phyloP scores from a whole-genome alignment of 176 grass and related monocot species.

The Urochloa ruziziensis region DNA sequence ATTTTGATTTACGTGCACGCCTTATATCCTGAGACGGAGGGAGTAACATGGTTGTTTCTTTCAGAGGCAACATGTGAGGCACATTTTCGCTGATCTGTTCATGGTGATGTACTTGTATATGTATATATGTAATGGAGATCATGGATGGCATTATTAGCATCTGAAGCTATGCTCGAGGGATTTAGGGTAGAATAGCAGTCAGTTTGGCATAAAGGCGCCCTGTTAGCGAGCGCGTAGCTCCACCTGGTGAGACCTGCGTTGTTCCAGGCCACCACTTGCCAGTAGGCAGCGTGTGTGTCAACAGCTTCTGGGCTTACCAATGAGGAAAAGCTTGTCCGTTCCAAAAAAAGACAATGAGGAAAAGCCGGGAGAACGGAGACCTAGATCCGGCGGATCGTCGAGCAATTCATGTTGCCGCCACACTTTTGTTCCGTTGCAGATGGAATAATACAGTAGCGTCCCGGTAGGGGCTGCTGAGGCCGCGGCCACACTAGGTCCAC shows the following conservation, averaged over 20 bases:
- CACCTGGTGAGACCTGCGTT: constrained; percentile 23
- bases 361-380: constrained; percentile 4
- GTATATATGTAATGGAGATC: background rate
- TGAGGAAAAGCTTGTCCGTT: constrained; percentile 37
- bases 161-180: background rate
- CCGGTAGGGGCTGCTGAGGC: background rate
- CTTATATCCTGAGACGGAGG: no score
- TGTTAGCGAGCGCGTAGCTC: background rate
- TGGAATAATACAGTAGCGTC: background rate
- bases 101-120: background rate
- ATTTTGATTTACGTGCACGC: no score
- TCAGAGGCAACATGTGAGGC: background rate
- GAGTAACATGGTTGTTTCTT: no score
- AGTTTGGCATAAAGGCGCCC: constrained; percentile 26
- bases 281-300: background rate
- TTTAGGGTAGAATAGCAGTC: background rate
- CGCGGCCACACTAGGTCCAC: background rate
- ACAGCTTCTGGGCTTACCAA: background rate
- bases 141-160: background rate
- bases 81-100: background rate
- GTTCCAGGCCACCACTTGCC: background rate
- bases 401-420: background rate
- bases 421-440: background rate
- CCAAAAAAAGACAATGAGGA: no score
- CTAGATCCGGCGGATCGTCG: constrained; percentile 1